Conservation (phyloP, 1,139 yeast genomes). For the Diutina ranongensis region DNA sequence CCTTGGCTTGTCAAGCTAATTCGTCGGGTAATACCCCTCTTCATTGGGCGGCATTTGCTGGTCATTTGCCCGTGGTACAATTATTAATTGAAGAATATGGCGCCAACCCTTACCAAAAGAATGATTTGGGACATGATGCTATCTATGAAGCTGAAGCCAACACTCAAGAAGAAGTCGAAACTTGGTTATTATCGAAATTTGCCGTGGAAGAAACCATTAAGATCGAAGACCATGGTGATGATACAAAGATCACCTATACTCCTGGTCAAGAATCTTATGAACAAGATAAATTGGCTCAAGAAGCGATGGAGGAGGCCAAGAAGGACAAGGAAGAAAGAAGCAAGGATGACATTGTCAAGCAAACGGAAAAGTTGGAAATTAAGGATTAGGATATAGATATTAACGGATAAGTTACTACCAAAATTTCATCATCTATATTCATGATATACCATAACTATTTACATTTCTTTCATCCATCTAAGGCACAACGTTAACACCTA, state of each 20-base stretch:
- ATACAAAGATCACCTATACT: constrained; percentile 34
- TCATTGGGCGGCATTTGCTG: constrained; percentile 93
- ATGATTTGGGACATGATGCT: constrained; percentile 68
- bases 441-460: background rate
- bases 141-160: constrained; percentile 82
- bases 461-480: constrained; percentile 15
- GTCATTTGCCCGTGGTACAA: constrained; percentile 64
- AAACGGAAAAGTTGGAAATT: constrained; percentile 8
- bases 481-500: constrained; percentile 76
- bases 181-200: constrained; percentile 60
- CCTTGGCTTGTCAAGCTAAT: constrained; percentile 47
- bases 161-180: constrained; percentile 52
- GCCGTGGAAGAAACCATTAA: constrained; percentile 54
- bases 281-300: constrained; percentile 30
- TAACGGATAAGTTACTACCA: constrained; percentile 8
- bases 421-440: background rate
- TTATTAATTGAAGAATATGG: constrained; percentile 58
- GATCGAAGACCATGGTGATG: constrained; percentile 29
- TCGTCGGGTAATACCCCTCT: constrained; percentile 85
- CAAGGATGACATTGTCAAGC: background rate
- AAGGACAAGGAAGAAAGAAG: constrained; percentile 8
- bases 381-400: constrained; percentile 9
- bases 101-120: constrained; percentile 75
- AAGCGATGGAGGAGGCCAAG: constrained; percentile 14
- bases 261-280: constrained; percentile 40